Base-by-base conservation (phyloP, 495 filamentous ascomycete genomes). In the Polyplosphaeria fusca region DNA sequence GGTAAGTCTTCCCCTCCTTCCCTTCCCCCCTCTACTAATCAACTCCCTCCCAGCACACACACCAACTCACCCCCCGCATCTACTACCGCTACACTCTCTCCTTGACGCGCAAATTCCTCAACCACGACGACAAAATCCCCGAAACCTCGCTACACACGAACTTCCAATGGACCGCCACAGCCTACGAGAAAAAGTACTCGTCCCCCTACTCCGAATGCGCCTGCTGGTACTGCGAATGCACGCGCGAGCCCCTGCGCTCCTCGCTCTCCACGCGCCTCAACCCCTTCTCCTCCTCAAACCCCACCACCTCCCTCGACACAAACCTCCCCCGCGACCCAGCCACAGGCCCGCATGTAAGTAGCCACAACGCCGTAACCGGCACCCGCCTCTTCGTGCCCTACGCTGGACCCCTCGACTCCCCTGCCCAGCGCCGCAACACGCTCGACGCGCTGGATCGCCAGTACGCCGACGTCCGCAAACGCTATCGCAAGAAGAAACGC, bases 141-240 rank as follows among this genome's bases (percentile, higher is more conserved):
- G 85, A 87, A 51, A 73, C 65, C 37, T 73, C 72, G 19, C 76
- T 94, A 24, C 81, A 77, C 43, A 71, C 71, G 13, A 76, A 77
- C 38, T 92, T 94, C 60, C 82, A 82, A 65, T 88, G 85, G 84
- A 95, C 91, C 0, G 80, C 74, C 67, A 84, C 82, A 61, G 70
- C 65, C 11, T 95, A 90, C 68, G 77, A 85, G 60, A 80, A 83
- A 28, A 74, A 70, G 16, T 83, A 76, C 62, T 73, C 75, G 5
- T 78, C 85, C 54, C 77, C 86, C 23, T 95, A 93, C 69, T 85
- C 79, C 25, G 86, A 88, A 69, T 95, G 90, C 66, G 89, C 84
- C 3, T 95, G 90, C 71, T 95, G 90, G 88, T 91, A 90, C 67
- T 95, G 90, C 73, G 89, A 93, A 65, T 81, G 85, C 19, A 81